Evolutionary conservation across 2,329 filamentous ascomycete species (phyloP).

Genomic region (Apiospora phragmitis): DNA sequence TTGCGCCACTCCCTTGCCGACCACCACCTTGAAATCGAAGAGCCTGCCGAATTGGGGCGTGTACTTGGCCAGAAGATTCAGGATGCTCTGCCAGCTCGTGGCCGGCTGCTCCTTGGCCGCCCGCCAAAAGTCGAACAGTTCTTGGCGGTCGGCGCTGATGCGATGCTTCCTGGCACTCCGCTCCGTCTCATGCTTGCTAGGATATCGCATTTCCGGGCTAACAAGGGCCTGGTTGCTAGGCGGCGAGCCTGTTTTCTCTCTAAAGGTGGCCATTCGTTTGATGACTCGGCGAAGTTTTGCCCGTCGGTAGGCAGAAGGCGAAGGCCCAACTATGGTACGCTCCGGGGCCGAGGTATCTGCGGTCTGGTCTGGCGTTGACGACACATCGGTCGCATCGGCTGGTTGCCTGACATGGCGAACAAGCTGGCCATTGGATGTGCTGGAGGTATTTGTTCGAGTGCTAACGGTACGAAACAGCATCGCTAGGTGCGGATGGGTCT

Average conservation of each 20-base stretch:
- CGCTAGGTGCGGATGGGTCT: constrained; percentile 18
- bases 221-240: constrained; percentile 19
- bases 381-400: background rate
- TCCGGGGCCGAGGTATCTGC: constrained; percentile 10
- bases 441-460: background rate
- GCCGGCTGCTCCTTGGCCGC: constrained; percentile 12
- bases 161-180: constrained; percentile 16
- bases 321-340: constrained; percentile 8
- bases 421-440: background rate
- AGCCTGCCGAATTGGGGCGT: constrained; percentile 24
- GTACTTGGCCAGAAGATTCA: constrained; percentile 26
- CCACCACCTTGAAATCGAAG: constrained; percentile 28
- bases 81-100: constrained; percentile 21
- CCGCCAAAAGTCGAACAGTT: constrained; percentile 7
- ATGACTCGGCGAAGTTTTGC: constrained; percentile 15
- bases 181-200: constrained; percentile 15
- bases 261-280: constrained; percentile 14
- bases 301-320: constrained; percentile 15
- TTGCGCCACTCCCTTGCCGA: constrained; percentile 24
- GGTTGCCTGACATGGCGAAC: background rate
- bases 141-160: background rate
- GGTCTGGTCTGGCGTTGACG: background rate
- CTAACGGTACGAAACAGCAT: background rate
- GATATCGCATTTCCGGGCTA: constrained; percentile 15
- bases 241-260: background rate